Percentiles rank a stretch among this genome's conserved stretches.
phyloP scores from a whole-genome alignment of 371 early-diverging fungal species.

The Mortierella polycephala region DNA sequence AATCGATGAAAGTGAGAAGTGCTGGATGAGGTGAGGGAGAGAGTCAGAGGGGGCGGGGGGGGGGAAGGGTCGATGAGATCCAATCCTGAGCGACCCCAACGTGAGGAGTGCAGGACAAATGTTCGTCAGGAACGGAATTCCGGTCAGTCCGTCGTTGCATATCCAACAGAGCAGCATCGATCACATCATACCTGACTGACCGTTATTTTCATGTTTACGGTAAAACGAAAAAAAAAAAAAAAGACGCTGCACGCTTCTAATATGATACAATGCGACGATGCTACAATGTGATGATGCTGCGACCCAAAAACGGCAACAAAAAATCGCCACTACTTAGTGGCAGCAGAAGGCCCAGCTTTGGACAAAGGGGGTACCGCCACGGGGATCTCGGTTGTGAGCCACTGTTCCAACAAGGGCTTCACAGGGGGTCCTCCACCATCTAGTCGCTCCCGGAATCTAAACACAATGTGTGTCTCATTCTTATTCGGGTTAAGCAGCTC shows the following conservation, averaged over 20 bases:
- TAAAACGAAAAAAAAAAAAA: too few species aligned
- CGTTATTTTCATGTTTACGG: too few species aligned
- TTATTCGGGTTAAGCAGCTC: constrained; percentile 58
- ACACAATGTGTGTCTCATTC: constrained; percentile 55
- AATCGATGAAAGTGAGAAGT: too few species aligned
- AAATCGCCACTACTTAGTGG: too few species aligned
- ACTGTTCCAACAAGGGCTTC: constrained; percentile 64
- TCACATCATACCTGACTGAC: too few species aligned
- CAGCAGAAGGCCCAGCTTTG: too few species aligned
- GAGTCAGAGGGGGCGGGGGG: not conserved
- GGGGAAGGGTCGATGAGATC: constrained; percentile 2
- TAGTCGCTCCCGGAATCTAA: constrained; percentile 67
- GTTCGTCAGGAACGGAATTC: too few species aligned
- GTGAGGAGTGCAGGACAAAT: not conserved
- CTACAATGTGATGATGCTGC: too few species aligned
- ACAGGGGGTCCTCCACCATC: constrained; percentile 69
- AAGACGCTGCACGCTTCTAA: too few species aligned
- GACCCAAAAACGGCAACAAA: not conserved
- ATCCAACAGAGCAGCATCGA: too few species aligned
- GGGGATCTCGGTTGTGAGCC: constrained; percentile 58
- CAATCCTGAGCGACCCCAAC: not conserved
- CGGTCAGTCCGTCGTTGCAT: too few species aligned
- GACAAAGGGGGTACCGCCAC: constrained; percentile 7
- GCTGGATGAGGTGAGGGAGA: not conserved
- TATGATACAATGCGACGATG: too few species aligned